phyloP scores from a whole-genome alignment of 2,329 filamentous ascomycete genomes.

The Aspergillus texensis region DNA sequence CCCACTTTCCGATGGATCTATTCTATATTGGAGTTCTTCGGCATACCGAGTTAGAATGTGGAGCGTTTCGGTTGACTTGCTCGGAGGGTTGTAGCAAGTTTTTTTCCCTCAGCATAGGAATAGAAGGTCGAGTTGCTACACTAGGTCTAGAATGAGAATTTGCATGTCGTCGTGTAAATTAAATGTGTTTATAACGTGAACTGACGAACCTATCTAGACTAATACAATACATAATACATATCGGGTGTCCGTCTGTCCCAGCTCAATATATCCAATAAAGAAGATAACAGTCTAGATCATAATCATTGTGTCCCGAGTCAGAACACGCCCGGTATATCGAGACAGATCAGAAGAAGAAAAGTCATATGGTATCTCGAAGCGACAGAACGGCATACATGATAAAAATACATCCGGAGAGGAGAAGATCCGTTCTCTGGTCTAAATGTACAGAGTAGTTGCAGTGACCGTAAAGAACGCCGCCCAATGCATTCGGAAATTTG shows the following conservation, averaged over 20 bases:
- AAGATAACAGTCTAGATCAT: neutral
- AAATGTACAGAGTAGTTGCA: neutral
- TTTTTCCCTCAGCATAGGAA: too few relatives aligned
- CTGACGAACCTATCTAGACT: neutral
- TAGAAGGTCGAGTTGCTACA: too few relatives aligned
- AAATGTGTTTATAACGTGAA: neutral
- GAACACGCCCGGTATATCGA: neutral
- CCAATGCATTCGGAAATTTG: conserved; percentile 23
- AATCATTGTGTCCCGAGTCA: neutral
- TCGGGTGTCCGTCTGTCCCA: neutral
- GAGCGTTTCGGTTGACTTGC: too few relatives aligned
- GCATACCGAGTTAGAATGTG: neutral
- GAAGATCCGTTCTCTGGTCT: conserved; percentile 2
- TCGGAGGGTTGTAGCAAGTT: too few relatives aligned
- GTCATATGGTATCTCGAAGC: neutral
- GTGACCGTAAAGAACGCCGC: conserved; percentile 28
- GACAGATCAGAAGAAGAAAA: neutral
- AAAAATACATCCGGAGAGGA: conserved; percentile 4
- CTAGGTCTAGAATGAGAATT: neutral
- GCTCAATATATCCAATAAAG: neutral
- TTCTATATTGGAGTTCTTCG: neutral
- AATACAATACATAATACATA: neutral
- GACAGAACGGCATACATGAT: conserved; percentile 1
- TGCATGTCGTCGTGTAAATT: neutral
- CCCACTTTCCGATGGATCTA: neutral